phyloP scores from a whole-genome alignment of 2,329 filamentous ascomycete genomes.

The Alternaria triticina region DNA sequence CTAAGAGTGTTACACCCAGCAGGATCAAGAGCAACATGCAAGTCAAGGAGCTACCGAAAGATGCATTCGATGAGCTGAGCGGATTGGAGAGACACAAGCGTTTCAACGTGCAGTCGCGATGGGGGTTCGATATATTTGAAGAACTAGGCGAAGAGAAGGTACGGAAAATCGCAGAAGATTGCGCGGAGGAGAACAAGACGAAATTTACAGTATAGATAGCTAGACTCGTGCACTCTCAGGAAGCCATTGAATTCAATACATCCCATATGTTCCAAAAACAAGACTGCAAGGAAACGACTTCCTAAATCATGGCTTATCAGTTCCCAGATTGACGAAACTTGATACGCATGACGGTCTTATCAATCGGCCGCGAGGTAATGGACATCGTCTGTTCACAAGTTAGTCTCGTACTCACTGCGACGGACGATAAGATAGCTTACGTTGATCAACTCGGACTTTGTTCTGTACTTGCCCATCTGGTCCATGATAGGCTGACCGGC shows the following conservation, averaged over 20 bases:
- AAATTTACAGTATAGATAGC: constrained; percentile 19
- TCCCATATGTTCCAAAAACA: neutral
- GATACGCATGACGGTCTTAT: constrained; percentile 40
- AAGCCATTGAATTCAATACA: accelerated
- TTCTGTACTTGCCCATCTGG: constrained; percentile 36
- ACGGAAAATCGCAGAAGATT: constrained; percentile 21
- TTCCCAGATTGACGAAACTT: constrained; percentile 1
- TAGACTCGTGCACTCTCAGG: neutral
- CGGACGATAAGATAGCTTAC: constrained; percentile 25
- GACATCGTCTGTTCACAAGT: constrained; percentile 30
- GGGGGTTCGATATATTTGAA: constrained; percentile 35
- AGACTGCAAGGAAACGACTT: too few species aligned
- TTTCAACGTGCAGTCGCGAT: constrained; percentile 31
- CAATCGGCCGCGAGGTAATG: constrained; percentile 42
- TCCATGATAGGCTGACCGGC: constrained; percentile 33
- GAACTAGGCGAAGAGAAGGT: constrained; percentile 31
- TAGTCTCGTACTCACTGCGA: constrained; percentile 7
- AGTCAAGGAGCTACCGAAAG: constrained; percentile 68
- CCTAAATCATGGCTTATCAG: neutral
- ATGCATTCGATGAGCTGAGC: constrained; percentile 72
- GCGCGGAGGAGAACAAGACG: constrained; percentile 25
- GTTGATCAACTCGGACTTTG: constrained; percentile 41
- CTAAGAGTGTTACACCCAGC: constrained; percentile 76
- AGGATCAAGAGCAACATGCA: constrained; percentile 78
- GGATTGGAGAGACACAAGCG: constrained; percentile 31